These are phyloP conservation scores for Capillidium heterosporum DNA, from an alignment of 371 early-diverging fungal species.

Conservation along the genomic window DNA sequence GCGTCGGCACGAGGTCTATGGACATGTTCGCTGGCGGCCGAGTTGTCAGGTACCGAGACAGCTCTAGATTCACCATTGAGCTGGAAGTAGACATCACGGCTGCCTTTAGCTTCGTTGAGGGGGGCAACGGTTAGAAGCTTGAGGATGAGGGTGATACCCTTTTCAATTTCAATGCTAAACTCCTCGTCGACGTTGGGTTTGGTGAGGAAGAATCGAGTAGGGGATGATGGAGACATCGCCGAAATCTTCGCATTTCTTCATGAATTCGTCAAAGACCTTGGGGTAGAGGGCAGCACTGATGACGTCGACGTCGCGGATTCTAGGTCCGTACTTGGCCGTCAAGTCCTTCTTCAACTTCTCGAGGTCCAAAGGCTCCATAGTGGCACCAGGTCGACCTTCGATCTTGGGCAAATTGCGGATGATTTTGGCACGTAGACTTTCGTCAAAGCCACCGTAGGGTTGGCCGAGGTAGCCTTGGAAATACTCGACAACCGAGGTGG, in stretches of 20 bases:
- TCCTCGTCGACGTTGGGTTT: slow-evolving; percentile 77
- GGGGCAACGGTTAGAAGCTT: slow-evolving; percentile 79
- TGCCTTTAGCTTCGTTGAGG: slow-evolving; percentile 44
- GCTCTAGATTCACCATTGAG: slow-evolving; percentile 87
- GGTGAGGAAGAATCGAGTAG: slow-evolving; percentile 76
- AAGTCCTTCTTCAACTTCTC: slow-evolving; percentile 43
- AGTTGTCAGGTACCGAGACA: slow-evolving; percentile 41
- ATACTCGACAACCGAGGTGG: slow-evolving; percentile 83
- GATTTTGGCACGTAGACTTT: slow-evolving; percentile 66
- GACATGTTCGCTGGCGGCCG: slow-evolving; percentile 32
- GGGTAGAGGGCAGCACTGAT: slow-evolving; percentile 80
- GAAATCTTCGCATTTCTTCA: slow-evolving; percentile 40
- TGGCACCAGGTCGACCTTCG: slow-evolving; percentile 72
- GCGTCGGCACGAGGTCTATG: slow-evolving; percentile 62
- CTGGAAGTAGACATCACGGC: slow-evolving; percentile 86
- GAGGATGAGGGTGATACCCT: slow-evolving; percentile 78
- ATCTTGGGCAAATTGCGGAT: slow-evolving; percentile 55
- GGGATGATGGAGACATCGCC: slow-evolving; percentile 74
- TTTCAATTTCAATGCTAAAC: slow-evolving; percentile 64
- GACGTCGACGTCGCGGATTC: slow-evolving; percentile 72
- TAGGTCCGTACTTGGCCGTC: slow-evolving; percentile 51
- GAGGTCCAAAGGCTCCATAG: slow-evolving; percentile 62
- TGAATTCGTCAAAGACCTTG: slow-evolving; percentile 82
- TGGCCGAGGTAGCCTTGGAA: slow-evolving; percentile 89
- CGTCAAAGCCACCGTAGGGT: slow-evolving; percentile 88